Percentiles rank a stretch among this genome's conserved stretches.
Conservation (phyloP, 306 rosid species). For the Cicer bijugum region DNA sequence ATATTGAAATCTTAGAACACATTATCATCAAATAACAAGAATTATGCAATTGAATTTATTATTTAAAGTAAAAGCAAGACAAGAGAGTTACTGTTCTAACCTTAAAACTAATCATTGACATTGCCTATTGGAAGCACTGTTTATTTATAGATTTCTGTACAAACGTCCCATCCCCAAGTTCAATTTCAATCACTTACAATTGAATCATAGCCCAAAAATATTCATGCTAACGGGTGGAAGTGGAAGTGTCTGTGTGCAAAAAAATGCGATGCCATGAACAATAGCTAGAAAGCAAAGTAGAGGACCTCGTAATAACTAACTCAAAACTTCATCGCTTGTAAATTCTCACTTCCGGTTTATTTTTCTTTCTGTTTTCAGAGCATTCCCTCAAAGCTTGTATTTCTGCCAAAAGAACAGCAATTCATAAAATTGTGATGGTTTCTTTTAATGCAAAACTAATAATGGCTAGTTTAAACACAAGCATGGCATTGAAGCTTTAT, state of each 20-base stretch:
- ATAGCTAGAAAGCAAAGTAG: conserved; percentile 16
- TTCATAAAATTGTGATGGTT: neutral
- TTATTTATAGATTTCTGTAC: conserved; percentile 18
- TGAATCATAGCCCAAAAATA: conserved; percentile 18
- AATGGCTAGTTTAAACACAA: neutral
- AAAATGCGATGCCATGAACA: neutral
- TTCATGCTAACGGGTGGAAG: conserved; percentile 1
- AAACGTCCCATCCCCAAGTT: neutral
- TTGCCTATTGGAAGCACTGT: neutral
- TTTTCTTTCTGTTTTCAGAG: conserved; percentile 60
- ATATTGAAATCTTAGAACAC: neutral
- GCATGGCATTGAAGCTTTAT: neutral
- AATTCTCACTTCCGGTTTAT: conserved; percentile 39
- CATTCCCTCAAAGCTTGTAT: conserved; percentile 84
- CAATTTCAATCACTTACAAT: conserved; percentile 35
- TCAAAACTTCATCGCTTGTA: conserved; percentile 19
- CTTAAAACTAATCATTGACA: conserved; percentile 6
- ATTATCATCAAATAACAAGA: conserved; percentile 20
- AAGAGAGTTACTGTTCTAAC: neutral
- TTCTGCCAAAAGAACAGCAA: conserved; percentile 47
- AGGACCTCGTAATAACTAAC: conserved; percentile 6
- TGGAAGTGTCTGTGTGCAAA: conserved; percentile 16
- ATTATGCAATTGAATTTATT: neutral
- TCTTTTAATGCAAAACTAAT: neutral
- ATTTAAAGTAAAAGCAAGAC: neutral